Evolutionary conservation across 805 yeast genomes (phyloP).

Genomic region (Pichia eremophila): DNA sequence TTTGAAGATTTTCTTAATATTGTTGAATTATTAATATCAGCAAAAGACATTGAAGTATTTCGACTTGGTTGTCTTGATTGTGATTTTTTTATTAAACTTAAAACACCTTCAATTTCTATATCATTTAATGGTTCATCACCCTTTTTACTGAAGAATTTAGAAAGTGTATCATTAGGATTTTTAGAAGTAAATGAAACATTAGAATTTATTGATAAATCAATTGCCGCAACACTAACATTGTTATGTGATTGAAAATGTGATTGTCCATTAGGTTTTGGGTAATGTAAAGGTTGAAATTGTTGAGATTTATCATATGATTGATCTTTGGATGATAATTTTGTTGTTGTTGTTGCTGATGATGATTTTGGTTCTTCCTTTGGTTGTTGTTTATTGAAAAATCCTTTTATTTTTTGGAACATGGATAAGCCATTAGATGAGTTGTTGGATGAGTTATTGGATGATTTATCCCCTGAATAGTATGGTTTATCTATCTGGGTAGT

Average conservation of each 20-base stretch:
- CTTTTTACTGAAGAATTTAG: constrained; percentile 61
- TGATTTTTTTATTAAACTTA: constrained; percentile 43
- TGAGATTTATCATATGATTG: background rate
- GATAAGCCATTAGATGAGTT: background rate
- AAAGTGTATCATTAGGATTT: constrained; percentile 51
- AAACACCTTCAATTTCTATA: constrained; percentile 74
- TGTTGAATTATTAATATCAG: constrained; percentile 10
- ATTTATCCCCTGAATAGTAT: background rate
- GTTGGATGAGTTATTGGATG: background rate
- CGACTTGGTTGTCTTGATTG: constrained; percentile 16
- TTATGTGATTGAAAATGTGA: background rate
- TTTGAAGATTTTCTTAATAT: constrained; percentile 17
- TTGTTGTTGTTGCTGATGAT: background rate
- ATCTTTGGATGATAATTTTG: background rate
- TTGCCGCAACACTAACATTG: constrained; percentile 9
- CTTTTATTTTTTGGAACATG: constrained; percentile 7
- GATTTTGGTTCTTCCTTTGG: too few species aligned
- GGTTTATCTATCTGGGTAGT: background rate
- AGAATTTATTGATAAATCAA: constrained; percentile 11
- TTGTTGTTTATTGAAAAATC: constrained; percentile 3
- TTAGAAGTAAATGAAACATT: constrained; percentile 17
- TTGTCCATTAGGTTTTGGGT: too few species aligned
- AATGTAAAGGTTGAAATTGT: background rate
- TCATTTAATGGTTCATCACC: constrained; percentile 70
- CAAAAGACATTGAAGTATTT: constrained; percentile 2